Evolutionary conservation across 1,284 basidiomycete genomes (phyloP).

Genomic region (Trichosporon faecale): DNA sequence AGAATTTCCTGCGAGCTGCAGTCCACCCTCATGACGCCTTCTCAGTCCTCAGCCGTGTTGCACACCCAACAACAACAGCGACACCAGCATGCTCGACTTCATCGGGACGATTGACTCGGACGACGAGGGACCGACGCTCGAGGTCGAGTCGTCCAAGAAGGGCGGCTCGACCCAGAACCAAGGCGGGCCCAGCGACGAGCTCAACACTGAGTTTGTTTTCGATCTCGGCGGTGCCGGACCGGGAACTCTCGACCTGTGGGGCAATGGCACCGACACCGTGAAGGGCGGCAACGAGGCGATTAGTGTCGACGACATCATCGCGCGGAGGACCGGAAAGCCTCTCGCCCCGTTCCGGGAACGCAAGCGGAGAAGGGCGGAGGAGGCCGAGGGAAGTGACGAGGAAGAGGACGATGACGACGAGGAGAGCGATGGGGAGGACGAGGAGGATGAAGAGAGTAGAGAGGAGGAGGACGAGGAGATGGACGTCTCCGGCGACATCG

Average conservation of each 20-base stretch:
- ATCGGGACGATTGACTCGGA: conserved; percentile 53
- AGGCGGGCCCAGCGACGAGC: conserved; percentile 59
- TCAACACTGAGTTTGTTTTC: conserved; percentile 79
- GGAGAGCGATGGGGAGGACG: conserved; percentile 38
- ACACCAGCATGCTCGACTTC: conserved; percentile 44
- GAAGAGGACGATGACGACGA: conserved; percentile 36
- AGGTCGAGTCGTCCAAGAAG: conserved; percentile 27
- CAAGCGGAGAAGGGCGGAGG: conserved; percentile 56
- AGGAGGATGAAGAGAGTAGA: conserved; percentile 44
- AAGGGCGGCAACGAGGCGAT: conserved; percentile 58
- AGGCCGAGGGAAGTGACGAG: conserved; percentile 31
- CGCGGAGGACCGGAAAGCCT: conserved; percentile 58
- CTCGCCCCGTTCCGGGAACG: conserved; percentile 56
- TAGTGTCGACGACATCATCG: conserved; percentile 89
- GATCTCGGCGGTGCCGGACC: conserved; percentile 67
- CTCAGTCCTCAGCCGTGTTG: not conserved
- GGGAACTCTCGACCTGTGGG: conserved; percentile 42
- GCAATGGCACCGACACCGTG: conserved; percentile 43
- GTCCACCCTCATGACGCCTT: not conserved
- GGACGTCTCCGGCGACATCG: conserved; percentile 41
- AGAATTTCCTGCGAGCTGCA: conserved; percentile 21
- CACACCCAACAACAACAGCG: conserved; percentile 1
- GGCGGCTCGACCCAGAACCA: conserved; percentile 7
- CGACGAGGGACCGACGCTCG: conserved; percentile 42
- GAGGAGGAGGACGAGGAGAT: conserved; percentile 41